Evolutionary conservation across 2,329 filamentous ascomycete species (phyloP).

Genomic region (Tolypocladium album): DNA sequence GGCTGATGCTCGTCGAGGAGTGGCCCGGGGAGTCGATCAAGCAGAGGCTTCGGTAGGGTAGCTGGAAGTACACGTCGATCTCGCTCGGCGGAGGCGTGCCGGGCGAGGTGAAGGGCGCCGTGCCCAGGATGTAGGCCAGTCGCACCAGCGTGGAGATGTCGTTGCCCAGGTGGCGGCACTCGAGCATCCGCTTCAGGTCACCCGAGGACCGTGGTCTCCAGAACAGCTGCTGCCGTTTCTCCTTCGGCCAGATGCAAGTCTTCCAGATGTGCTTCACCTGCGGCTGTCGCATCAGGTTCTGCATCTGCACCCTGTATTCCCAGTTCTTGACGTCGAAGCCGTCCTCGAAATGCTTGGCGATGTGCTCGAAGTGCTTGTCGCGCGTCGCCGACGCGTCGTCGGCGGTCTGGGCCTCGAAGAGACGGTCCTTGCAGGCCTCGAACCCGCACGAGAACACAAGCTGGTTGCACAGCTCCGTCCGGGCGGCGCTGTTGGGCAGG

Average conservation of each 20-base stretch:
- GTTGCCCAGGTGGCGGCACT: constrained; percentile 29
- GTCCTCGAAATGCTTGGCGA: constrained; percentile 34
- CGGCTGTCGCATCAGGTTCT: constrained; percentile 32
- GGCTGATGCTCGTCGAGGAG: constrained; percentile 7
- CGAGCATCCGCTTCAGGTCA: constrained; percentile 32
- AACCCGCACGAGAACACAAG: constrained; percentile 35
- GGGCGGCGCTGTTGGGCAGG: constrained; percentile 27
- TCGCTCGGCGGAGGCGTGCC: constrained; percentile 25
- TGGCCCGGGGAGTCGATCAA: constrained; percentile 21
- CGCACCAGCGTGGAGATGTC: constrained; percentile 31
- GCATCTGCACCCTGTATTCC: constrained; percentile 31
- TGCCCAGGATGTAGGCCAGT: constrained; percentile 31
- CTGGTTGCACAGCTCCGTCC: constrained; percentile 30
- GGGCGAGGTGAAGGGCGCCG: constrained; percentile 24
- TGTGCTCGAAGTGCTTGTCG: constrained; percentile 35
- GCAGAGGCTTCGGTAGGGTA: constrained; percentile 25
- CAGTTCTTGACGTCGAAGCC: constrained; percentile 29
- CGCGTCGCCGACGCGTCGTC: constrained; percentile 24
- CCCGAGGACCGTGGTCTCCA: constrained; percentile 31
- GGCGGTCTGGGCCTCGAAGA: constrained; percentile 27
- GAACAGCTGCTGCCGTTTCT: constrained; percentile 26
- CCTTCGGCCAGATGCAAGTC: constrained; percentile 33
- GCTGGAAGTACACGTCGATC: constrained; percentile 26
- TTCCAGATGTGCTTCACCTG: constrained; percentile 34
- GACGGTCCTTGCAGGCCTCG: constrained; percentile 27